These are phyloP conservation scores for Aspergillus funiculosus DNA, from an alignment of 495 filamentous ascomycete species.

Conservation along the genomic window DNA sequence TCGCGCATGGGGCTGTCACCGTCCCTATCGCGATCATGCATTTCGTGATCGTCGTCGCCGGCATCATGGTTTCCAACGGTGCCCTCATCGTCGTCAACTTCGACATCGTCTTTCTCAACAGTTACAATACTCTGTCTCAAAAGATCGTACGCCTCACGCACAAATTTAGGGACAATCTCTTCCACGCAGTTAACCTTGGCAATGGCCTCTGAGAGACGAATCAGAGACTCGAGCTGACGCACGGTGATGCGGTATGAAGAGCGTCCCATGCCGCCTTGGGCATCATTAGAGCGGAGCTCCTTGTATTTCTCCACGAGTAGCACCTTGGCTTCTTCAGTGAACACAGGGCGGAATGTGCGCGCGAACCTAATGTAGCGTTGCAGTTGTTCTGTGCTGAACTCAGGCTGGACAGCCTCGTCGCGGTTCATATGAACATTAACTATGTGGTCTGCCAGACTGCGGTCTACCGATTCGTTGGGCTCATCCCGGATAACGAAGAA, in stretches of 20 bases:
- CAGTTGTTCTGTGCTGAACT: conserved; percentile 93
- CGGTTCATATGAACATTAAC: conserved; percentile 89
- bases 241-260: conserved; percentile 97
- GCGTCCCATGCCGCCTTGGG: conserved; percentile 85
- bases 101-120: conserved; percentile 96
- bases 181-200: conserved; percentile 96
- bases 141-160: conserved; percentile 84
- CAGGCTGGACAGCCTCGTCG: conserved; percentile 82
- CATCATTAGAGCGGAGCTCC: conserved; percentile 87
- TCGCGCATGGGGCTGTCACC: conserved; percentile 67
- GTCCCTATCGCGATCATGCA: conserved; percentile 51
- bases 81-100: conserved; percentile 79
- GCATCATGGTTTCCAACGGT: conserved; percentile 20
- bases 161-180: conserved; percentile 77
- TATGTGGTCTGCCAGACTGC: conserved; percentile 88
- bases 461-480: conserved; percentile 86
- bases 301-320: conserved; percentile 92
- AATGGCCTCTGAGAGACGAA: conserved; percentile 90
- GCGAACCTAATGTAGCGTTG: conserved; percentile 98
- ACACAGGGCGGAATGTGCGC: conserved; percentile 87
- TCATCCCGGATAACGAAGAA: conserved; percentile 99
- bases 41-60: conserved; percentile 34
- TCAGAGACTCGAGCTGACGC: conserved; percentile 89
- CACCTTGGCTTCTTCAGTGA: conserved; percentile 78
- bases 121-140: conserved; percentile 92